Evolutionary conservation across 2,329 filamentous ascomycete species (phyloP), one percentile per base, ranked within the genome.

Genomic region (Curvularia verruculosa): DNA sequence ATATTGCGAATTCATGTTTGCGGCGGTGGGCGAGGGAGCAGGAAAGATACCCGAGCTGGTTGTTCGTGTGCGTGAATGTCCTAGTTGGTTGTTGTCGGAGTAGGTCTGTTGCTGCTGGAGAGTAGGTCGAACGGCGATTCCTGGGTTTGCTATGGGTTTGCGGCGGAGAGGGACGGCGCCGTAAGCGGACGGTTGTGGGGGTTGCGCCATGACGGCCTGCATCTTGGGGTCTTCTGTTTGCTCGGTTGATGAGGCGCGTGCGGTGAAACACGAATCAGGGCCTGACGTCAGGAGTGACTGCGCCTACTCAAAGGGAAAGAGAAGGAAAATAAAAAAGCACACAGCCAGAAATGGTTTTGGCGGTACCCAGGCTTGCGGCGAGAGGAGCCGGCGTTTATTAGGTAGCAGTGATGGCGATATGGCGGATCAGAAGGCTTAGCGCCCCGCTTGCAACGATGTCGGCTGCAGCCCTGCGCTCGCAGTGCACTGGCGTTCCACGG

Each of bases 41-140:
- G 69, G 73, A 58, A 71, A 76, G 50, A 74, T 56, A 62, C 72
- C 73, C 6, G 75, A 77, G 46, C 74, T 77, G 34, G 74, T 73
- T 26, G 76, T 77, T 26, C 76, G 70, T 24, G 72, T 68, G 52
- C 73, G 74, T 39, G 69, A 72, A 61, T 78, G 76, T 56, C 69
- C 69, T 31, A 64, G 52, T 31, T 67, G 65, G 5, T 60, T 53
- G 43, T 72, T 68, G 51, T 52, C 51, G n/a, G n/a, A n/a, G 56
- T 70, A 66, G 43, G 56, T 49, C 41, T 53, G 67, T 15, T 64
- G 60, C 47, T 56, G 67, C 18, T 64, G 60, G 31, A 66, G 64
- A n/a, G 66, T 65, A 15, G 71, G 70, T 36, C 73, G 72, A 46
- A 73, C 65, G 10, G 69, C 65, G 15, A 74, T 61, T 44, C 69